Evolutionary conservation across 2,329 filamentous ascomycete species (phyloP).

Genomic region (Cercospora nicotianae): DNA sequence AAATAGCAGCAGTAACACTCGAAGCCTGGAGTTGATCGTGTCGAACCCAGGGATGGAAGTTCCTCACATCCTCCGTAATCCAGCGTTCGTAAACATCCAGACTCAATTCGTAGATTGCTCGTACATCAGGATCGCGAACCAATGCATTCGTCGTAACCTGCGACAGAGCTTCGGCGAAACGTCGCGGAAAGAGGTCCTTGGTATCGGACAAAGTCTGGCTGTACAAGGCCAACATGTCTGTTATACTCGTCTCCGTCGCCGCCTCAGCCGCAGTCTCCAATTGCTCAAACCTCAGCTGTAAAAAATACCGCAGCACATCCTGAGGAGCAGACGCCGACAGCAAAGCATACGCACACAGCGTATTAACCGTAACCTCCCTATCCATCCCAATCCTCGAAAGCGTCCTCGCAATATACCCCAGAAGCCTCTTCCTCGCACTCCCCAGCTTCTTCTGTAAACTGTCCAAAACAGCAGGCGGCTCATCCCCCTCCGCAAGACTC

Average conservation of each 20-base stretch:
- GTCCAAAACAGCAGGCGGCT: slow-evolving; percentile 57
- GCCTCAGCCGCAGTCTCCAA: slow-evolving; percentile 63
- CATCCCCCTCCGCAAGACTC: slow-evolving; percentile 59
- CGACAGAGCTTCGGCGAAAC: slow-evolving; percentile 67
- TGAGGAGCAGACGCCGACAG: slow-evolving; percentile 75
- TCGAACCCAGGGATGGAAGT: slow-evolving; percentile 83
- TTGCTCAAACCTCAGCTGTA: slow-evolving; percentile 68
- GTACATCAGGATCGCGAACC: slow-evolving; percentile 68
- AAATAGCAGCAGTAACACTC: slow-evolving; percentile 44
- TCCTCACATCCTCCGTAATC: slow-evolving; percentile 78
- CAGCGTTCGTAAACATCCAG: slow-evolving; percentile 76
- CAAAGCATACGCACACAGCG: slow-evolving; percentile 78
- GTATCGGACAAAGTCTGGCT: slow-evolving; percentile 75
- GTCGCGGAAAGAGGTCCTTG: slow-evolving; percentile 70
- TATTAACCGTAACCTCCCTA: slow-evolving; percentile 61
- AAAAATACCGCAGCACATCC: slow-evolving; percentile 77
- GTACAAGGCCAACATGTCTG: slow-evolving; percentile 70
- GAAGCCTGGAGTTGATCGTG: slow-evolving; percentile 63
- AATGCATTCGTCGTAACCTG: slow-evolving; percentile 69
- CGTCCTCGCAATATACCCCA: slow-evolving; percentile 63
- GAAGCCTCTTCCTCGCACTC: slow-evolving; percentile 61
- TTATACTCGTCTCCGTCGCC: slow-evolving; percentile 54
- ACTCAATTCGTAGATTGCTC: slow-evolving; percentile 66
- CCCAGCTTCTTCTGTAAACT: slow-evolving; percentile 64
- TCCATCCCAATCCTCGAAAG: slow-evolving; percentile 42